These are phyloP conservation scores for Termitomyces sp. DNA, from an alignment of 768 basidiomycete genomes.

Conservation along the genomic window DNA sequence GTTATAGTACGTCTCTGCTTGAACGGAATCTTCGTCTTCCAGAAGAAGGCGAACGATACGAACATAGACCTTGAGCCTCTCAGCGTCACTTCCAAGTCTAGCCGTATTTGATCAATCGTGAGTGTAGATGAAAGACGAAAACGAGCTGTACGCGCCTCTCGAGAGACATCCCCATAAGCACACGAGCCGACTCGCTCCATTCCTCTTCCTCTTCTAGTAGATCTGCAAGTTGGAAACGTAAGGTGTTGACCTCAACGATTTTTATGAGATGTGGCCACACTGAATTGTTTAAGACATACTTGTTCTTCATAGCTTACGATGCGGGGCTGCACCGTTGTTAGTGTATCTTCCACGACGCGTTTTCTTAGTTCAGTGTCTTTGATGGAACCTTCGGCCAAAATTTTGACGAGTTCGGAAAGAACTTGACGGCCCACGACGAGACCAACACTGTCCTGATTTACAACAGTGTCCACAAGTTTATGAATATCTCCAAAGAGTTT, in stretches of 20 bases:
- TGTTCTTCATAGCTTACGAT: conserved; percentile 95
- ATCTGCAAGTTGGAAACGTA: conserved; percentile 90
- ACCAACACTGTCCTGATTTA: conserved; percentile 77
- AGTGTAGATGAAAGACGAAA: background rate
- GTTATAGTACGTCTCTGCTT: conserved; percentile 98
- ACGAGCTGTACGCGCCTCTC: conserved; percentile 63
- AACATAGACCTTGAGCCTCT: conserved; percentile 88
- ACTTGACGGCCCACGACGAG: conserved; percentile 89
- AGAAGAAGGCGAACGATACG: conserved; percentile 91
- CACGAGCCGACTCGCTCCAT: conserved; percentile 89
- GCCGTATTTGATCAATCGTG: conserved; percentile 8
- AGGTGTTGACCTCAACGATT: conserved; percentile 61
- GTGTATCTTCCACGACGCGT: conserved; percentile 70
- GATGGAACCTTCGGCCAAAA: conserved; percentile 54
- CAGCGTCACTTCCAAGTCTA: conserved; percentile 70
- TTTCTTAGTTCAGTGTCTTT: conserved; percentile 58
- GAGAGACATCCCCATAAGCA: conserved; percentile 88
- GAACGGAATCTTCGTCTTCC: conserved; percentile 95
- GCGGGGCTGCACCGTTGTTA: conserved; percentile 68
- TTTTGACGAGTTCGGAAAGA: conserved; percentile 77
- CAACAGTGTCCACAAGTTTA: conserved; percentile 71
- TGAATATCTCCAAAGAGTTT: conserved; percentile 57
- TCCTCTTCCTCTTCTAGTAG: conserved; percentile 87
- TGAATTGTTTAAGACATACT: conserved; percentile 43
- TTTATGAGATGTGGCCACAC: background rate